Percentiles rank a stretch among this genome's conserved stretches.
These are phyloP conservation scores for Pythium sp. DNA, from an alignment of 352 stramenopile species.

Conservation along the genomic window DNA sequence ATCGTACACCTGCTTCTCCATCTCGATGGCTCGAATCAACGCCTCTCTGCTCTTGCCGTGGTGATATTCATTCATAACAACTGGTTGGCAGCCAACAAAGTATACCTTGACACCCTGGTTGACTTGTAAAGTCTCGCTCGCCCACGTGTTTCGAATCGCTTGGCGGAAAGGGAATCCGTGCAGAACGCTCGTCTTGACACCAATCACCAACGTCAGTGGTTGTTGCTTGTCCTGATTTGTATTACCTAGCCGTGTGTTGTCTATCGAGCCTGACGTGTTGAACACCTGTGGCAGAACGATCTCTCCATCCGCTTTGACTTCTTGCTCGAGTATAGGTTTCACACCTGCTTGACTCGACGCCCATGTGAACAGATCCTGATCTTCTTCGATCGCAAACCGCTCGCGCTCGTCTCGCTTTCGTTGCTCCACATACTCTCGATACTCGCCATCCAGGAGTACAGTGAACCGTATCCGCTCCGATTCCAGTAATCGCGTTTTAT, in stretches of 20 bases:
- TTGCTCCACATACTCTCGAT: conserved; percentile 1
- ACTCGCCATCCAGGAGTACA: background rate
- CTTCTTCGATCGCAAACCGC: background rate
- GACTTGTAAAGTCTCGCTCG: conserved; percentile 14
- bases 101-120: conserved; percentile 23
- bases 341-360: background rate
- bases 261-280: too few relatives aligned
- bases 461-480: conserved; percentile 10
- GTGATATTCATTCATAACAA: background rate
- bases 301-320: background rate
- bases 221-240: background rate
- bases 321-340: background rate
- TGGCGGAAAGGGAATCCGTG: conserved; percentile 31
- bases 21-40: conserved; percentile 14
- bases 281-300: background rate
- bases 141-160: conserved; percentile 47
- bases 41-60: conserved; percentile 4
- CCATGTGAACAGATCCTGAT: conserved; percentile 17
- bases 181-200: conserved; percentile 42
- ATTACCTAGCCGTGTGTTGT: too few relatives aligned
- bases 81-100: conserved; percentile 37
- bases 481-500: background rate
- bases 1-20: conserved; percentile 31
- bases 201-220: conserved; percentile 31
- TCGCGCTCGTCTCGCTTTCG: conserved; percentile 1